Evolutionary conservation across 805 yeast species (phyloP), one percentile per base, ranked within the genome.

Genomic region (Candida coquimbonensis): DNA sequence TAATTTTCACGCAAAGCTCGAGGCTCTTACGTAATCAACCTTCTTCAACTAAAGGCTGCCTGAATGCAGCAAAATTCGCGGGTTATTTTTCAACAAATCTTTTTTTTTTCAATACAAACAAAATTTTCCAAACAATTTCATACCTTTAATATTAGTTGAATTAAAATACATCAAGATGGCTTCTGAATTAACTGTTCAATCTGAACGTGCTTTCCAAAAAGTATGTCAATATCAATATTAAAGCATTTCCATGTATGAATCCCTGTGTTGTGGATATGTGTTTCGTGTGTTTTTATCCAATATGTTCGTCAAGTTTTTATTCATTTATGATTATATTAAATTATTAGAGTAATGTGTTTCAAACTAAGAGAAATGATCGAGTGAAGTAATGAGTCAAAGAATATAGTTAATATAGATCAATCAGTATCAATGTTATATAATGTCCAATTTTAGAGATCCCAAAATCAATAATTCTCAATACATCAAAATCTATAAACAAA

Each of bases 131-230:
- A 29, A 29, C 31, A 29, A 29, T 29, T 29, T 29, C 12, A 29
- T 29, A 29, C 31, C 31, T 33, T 29, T 25, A 17, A 25, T 33
- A n/a, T 16, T 29, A 31, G 26, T 16, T 29, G 37, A 34, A 32
- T 29, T 40, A 56, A 44, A 29, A 38, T 40, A 37, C 42, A 57
- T 53, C 66, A 80, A 78, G 78, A 93, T 91, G 98, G 95, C 98
- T 73, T 86, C 98, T 77, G 99, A 93, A 84, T 88, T 93, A 81
- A 91, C 96, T 75, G 99, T 93, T 81, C 99, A 93, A 85, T 86
- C 97, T 73, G 99, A 93, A 84, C 91, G 96, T 80, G 99, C 99
- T 89, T 93, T 85, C 96, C 99, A 93, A 84, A 93, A 93, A 95
- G 96, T 87, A 80, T 73, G 95, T 75, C 8, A 27, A 11, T 11